A percentile compares a stretch with the other conserved stretches of the same genome.
Conservation (phyloP, 2,329 filamentous ascomycete species). For the Calonectria fujianensis region DNA sequence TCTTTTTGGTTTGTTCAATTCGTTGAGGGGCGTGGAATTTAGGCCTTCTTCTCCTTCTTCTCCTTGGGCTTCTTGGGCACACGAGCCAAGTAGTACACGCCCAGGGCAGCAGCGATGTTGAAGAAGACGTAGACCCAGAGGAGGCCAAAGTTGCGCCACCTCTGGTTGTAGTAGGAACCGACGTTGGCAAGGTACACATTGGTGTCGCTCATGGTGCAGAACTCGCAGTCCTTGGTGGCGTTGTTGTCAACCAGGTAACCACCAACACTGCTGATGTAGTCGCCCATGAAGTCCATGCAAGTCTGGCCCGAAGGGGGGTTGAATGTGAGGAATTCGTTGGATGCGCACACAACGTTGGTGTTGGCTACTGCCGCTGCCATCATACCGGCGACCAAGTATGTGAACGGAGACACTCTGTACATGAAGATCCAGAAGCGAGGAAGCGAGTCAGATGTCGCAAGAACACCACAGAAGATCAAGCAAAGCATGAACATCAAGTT, state of each 20-base stretch:
- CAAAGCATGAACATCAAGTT: constrained; percentile 79
- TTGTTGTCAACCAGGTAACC: constrained; percentile 72
- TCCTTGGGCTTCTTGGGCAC: constrained; percentile 65
- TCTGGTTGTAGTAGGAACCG: constrained; percentile 72
- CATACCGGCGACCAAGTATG: constrained; percentile 86
- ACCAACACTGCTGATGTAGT: constrained; percentile 68
- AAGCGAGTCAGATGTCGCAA: constrained; percentile 65
- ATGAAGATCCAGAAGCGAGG: constrained; percentile 70
- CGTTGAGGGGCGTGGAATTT: not conserved
- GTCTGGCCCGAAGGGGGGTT: constrained; percentile 74
- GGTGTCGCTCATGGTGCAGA: constrained; percentile 71
- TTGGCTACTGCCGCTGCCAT: constrained; percentile 82
- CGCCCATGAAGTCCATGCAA: constrained; percentile 75
- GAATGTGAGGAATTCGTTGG: constrained; percentile 81
- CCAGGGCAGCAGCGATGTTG: constrained; percentile 73
- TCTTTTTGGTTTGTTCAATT: constrained; percentile 4
- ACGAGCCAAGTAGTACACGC: constrained; percentile 74
- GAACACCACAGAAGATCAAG: constrained; percentile 63
- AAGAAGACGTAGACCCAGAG: constrained; percentile 76
- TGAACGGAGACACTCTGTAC: constrained; percentile 88
- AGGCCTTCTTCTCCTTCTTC: constrained; percentile 58
- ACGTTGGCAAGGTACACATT: constrained; percentile 71
- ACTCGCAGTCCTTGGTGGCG: constrained; percentile 73
- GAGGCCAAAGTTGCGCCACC: constrained; percentile 83
- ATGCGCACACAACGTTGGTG: constrained; percentile 78